phyloP scores from a whole-genome alignment of 1,284 basidiomycete genomes.

The Trichosporon ovoides region DNA sequence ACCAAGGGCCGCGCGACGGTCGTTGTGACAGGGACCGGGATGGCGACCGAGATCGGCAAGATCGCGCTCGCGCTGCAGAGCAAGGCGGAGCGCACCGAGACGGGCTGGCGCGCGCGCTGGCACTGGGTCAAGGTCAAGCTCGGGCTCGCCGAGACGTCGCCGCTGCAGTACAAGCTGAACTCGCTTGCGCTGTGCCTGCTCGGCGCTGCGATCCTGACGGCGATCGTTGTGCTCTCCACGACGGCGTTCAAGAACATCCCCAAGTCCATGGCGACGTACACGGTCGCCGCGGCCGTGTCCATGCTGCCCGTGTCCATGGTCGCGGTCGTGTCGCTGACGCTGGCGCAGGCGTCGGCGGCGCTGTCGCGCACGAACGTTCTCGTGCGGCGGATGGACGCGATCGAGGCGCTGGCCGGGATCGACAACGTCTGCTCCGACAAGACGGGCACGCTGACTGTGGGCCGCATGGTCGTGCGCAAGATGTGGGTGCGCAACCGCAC shows the following conservation, averaged over 20 bases:
- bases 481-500: conserved; percentile 54
- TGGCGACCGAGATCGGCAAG: conserved; percentile 62
- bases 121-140: conserved; percentile 47
- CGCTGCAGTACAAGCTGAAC: conserved; percentile 59
- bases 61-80: conserved; percentile 54
- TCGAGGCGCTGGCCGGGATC: conserved; percentile 60
- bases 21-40: conserved; percentile 59
- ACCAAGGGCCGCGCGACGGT: conserved; percentile 62
- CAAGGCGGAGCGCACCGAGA: conserved; percentile 44
- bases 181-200: conserved; percentile 62
- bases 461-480: conserved; percentile 56
- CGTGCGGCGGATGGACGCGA: conserved; percentile 51
- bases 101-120: conserved; percentile 44
- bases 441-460: conserved; percentile 61
- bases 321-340: conserved; percentile 49
- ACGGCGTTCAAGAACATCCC: conserved; percentile 52
- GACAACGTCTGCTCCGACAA: conserved; percentile 63
- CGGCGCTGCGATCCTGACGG: conserved; percentile 55
- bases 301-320: conserved; percentile 55
- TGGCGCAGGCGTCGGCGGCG: conserved; percentile 47
- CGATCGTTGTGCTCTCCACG: conserved; percentile 58
- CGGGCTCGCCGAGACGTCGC: conserved; percentile 55
- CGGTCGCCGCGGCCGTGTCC: conserved; percentile 55
- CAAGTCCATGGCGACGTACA: conserved; percentile 48
- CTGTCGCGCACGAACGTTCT: conserved; percentile 53